phyloP scores from a whole-genome alignment of 208 protist genomes.

The Angomonas ambiguus region DNA sequence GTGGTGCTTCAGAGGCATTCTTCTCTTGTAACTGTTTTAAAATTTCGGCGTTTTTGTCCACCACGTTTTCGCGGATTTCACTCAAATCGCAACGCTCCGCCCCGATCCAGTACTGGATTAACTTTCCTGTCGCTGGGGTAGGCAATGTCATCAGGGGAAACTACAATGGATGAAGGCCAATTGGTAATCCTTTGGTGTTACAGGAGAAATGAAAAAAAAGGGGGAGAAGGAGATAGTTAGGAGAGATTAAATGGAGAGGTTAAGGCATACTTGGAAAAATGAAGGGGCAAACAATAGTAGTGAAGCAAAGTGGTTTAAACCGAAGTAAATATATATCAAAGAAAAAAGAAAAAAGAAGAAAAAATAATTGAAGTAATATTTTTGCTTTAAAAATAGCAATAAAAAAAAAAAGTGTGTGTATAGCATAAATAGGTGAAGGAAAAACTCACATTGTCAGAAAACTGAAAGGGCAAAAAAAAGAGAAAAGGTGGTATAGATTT shows the following conservation, averaged over 20 bases:
- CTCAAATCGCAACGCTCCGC: neutral
- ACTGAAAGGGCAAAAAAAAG: neutral
- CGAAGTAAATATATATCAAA: neutral
- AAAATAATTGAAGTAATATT: neutral
- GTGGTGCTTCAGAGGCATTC: neutral
- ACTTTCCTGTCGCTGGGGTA: neutral
- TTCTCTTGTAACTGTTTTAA: neutral
- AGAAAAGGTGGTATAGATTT: neutral
- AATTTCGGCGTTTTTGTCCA: neutral
- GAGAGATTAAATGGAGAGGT: neutral
- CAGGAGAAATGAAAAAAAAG: constrained; percentile 1
- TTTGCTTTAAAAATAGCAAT: neutral
- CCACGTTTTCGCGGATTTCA: neutral
- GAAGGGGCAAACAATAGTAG: neutral
- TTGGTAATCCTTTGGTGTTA: neutral
- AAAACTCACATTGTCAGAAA: neutral
- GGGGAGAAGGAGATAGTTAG: neutral
- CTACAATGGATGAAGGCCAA: neutral
- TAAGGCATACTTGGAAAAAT: neutral
- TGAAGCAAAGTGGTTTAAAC: neutral
- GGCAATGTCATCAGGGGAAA: neutral
- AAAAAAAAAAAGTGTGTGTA: constrained; percentile 3
- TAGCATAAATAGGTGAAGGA: too few relatives aligned
- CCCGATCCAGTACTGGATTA: neutral
- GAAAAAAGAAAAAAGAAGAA: constrained; percentile 7